Evolutionary conservation across 768 basidiomycete genomes (phyloP), one percentile per base, ranked within the genome.

Genomic region (Pulveroboletus frians): DNA sequence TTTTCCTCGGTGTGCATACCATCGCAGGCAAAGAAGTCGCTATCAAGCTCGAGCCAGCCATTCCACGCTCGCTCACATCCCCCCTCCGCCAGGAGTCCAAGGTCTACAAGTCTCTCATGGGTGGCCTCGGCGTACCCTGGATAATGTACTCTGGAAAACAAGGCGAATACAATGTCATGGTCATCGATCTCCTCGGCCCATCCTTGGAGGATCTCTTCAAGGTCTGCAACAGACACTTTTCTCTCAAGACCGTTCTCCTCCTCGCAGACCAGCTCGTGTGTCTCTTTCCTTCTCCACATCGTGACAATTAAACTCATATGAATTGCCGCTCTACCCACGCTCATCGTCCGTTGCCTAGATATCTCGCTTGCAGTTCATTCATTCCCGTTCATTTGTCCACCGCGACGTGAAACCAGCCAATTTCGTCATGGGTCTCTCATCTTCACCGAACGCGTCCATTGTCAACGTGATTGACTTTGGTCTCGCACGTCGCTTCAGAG

Each of bases 371-470:
- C 91, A 96, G 68, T 98, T 92, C 68, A 92, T 97, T 57, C 95
- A 99, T 71, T 90, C 88, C 1, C 86, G 91, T 62, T 89, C 91
- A 61, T 87, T 95, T 58, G 83, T 96, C 36, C 95, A 98, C 68
- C 88, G 95, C 56, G 95, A 98, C 66, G 88, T 99, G 69, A 99
- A 98, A 68, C 95, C 95, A 32, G 95, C 95, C 61, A 98, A 99
- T 72, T 99, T 99, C 65, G 85, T 99, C 52, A 97, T 98, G 91
- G 90, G 92, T 54, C 47, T 50, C 14, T 40, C 63, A 0, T 79
- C 82, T 39, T 82, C 82, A 53, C 84, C 81, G 54, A 73, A 78
- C 66, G 62, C 77, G 0, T 76, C 78, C 58, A 70, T 84, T 60
- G 93, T 99, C 65, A 95, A 98, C 67, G 88, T 99, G 57, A 90